Evolutionary conservation across 306 rosid genomes (phyloP).

Genomic region (Herpetospermum pedunculosum): DNA sequence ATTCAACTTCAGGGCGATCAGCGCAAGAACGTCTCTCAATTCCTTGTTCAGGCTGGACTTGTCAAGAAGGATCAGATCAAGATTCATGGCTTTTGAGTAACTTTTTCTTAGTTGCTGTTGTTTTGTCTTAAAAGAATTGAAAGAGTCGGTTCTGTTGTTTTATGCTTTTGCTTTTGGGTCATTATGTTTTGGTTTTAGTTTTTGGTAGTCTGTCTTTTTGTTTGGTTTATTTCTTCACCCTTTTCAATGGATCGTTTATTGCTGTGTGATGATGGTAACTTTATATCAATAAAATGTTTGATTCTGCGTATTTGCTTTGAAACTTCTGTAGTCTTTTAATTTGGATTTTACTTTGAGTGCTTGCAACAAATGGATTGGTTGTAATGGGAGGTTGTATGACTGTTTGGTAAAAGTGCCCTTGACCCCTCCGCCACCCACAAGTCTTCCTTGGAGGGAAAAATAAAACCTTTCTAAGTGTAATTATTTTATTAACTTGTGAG

Average conservation of each 20-base stretch:
- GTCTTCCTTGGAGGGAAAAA: too few relatives aligned
- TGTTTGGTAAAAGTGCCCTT: too few relatives aligned
- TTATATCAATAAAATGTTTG: not conserved
- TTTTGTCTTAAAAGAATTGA: not conserved
- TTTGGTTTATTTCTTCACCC: not conserved
- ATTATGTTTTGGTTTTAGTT: too few relatives aligned
- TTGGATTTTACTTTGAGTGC: not conserved
- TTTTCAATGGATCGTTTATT: not conserved
- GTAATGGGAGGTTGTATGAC: too few relatives aligned
- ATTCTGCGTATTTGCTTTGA: not conserved
- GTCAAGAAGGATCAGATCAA: slow-evolving; percentile 68
- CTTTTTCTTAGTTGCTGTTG: not conserved
- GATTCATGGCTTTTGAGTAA: slow-evolving; percentile 66
- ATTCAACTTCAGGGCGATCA: slow-evolving; percentile 93
- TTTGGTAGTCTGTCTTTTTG: not conserved
- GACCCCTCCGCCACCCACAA: too few relatives aligned
- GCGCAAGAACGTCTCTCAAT: slow-evolving; percentile 72
- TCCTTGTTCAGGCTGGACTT: slow-evolving; percentile 48
- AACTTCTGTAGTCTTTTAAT: not conserved
- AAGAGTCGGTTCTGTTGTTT: not conserved
- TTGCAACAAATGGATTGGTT: too few relatives aligned
- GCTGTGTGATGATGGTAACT: not conserved
- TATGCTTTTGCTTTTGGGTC: not conserved
- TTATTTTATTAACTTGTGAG: too few relatives aligned
- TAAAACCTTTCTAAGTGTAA: too few relatives aligned